phyloP scores from a whole-genome alignment of 495 filamentous ascomycete genomes.

The Annulohypoxylon nitens region DNA sequence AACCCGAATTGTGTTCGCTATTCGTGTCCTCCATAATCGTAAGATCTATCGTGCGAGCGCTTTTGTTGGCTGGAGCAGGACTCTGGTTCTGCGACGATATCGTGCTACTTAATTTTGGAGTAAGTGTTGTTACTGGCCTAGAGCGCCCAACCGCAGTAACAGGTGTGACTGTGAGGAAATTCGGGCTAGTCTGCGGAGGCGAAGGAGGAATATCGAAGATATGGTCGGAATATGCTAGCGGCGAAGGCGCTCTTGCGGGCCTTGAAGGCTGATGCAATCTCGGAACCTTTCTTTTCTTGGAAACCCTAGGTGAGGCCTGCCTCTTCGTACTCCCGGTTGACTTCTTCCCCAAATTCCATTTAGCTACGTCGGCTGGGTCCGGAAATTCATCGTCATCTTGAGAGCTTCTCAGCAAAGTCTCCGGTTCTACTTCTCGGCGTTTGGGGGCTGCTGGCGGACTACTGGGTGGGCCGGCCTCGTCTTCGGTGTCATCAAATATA shows the following conservation, averaged over 20 bases:
- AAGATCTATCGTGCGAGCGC: conserved; percentile 45
- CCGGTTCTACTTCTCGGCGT: conserved; percentile 10
- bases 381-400: conserved; percentile 50
- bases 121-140: conserved; percentile 24
- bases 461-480: conserved; percentile 33
- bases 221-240: conserved; percentile 4
- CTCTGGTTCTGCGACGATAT: conserved; percentile 45
- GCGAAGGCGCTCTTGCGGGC: conserved; percentile 20
- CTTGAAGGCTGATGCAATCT: conserved; percentile 36
- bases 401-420: conserved; percentile 33
- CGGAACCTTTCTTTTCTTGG: conserved; percentile 39
- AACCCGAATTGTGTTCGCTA: conserved; percentile 30
- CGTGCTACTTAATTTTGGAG: conserved; percentile 44
- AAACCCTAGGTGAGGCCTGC: conserved; percentile 43
- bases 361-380: conserved; percentile 47
- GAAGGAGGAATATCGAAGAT: conserved; percentile 51
- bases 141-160: conserved; percentile 19
- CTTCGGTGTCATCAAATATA: conserved; percentile 38
- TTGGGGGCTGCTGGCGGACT: conserved; percentile 29
- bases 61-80: conserved; percentile 43
- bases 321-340: conserved; percentile 32
- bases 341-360: conserved; percentile 45
- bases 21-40: conserved; percentile 37
- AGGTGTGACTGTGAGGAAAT: conserved; percentile 34
- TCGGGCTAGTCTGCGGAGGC: conserved; percentile 47